phyloP scores from a whole-genome alignment of 345 rosid species.

The Corchorus olitorius region DNA sequence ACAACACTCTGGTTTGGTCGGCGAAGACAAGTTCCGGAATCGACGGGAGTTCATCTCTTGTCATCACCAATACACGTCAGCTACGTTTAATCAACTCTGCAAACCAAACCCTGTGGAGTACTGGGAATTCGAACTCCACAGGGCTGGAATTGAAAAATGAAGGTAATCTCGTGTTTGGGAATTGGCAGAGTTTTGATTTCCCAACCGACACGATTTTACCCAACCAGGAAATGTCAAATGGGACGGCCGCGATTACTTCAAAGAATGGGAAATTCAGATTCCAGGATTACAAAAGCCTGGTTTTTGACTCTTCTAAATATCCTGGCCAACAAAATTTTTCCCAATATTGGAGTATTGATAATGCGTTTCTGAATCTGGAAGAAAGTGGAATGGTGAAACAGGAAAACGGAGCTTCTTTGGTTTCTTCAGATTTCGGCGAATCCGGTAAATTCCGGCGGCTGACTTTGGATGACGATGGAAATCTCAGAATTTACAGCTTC shows the following conservation, averaged over 20 bases:
- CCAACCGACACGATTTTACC: slow-evolving; percentile 59
- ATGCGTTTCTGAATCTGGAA: slow-evolving; percentile 23
- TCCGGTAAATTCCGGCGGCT: slow-evolving; percentile 32
- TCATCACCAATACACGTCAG: slow-evolving; percentile 30
- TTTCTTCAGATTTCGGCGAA: slow-evolving; percentile 42
- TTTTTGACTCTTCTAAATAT: slow-evolving; percentile 34
- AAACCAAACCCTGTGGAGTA: slow-evolving; percentile 32
- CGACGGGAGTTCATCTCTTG: slow-evolving; percentile 25
- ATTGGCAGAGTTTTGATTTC: slow-evolving; percentile 43
- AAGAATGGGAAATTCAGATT: slow-evolving; percentile 46
- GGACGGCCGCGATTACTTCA: slow-evolving; percentile 26
- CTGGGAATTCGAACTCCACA: slow-evolving; percentile 31
- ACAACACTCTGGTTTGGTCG: slow-evolving; percentile 46
- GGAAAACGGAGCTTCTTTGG: slow-evolving; percentile 7
- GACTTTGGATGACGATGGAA: slow-evolving; percentile 54
- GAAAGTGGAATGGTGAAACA: slow-evolving; percentile 26
- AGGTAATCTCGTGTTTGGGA: slow-evolving; percentile 48
- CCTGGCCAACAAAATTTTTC: neutral
- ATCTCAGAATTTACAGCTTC: slow-evolving; percentile 45
- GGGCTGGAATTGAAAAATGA: slow-evolving; percentile 29
- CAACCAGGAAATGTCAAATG: slow-evolving; percentile 28
- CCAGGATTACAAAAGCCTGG: slow-evolving; percentile 18
- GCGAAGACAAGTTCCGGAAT: slow-evolving; percentile 26
- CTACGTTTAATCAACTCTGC: slow-evolving; percentile 38
- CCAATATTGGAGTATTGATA: slow-evolving; percentile 33